Percentiles rank a stretch among this genome's conserved stretches.
Evolutionary conservation across 352 stramenopile species (phyloP).

Genomic region (Pythium pyrilobum): DNA sequence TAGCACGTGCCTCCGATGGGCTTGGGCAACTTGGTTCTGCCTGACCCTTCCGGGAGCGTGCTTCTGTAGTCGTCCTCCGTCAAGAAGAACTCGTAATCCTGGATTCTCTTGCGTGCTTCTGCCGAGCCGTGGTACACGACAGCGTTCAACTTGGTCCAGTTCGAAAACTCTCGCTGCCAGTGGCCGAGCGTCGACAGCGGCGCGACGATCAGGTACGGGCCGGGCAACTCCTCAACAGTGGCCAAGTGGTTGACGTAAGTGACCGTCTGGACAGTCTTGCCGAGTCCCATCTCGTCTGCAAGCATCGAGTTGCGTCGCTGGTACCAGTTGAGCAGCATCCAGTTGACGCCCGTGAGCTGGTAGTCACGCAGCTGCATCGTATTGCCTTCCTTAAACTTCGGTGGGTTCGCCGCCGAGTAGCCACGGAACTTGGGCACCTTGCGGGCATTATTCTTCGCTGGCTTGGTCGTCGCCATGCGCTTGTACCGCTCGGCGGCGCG

Average conservation of each 20-base stretch:
- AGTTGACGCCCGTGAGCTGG: conserved; percentile 99
- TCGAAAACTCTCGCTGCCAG: conserved; percentile 94
- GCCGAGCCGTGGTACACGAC: conserved; percentile 98
- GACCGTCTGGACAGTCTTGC: conserved; percentile 95
- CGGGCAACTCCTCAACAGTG: conserved; percentile 90
- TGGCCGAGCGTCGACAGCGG: conserved; percentile 97
- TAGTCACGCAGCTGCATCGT: conserved; percentile 94
- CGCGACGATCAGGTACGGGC: conserved; percentile 97
- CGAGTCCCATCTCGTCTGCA: conserved; percentile 98
- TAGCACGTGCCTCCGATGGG: conserved; percentile 55
- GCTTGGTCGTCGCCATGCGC: conserved; percentile 29
- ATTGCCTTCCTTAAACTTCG: conserved; percentile 53
- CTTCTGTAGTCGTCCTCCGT: conserved; percentile 36
- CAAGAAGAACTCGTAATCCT: conserved; percentile 95
- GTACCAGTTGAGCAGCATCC: conserved; percentile 99
- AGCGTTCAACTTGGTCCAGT: conserved; percentile 98
- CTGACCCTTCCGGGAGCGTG: conserved; percentile 1
- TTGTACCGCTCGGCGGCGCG: conserved; percentile 47
- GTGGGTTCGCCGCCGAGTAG: conserved; percentile 55
- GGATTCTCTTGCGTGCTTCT: conserved; percentile 84
- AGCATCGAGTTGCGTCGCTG: conserved; percentile 97
- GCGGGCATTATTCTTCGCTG: conserved; percentile 20
- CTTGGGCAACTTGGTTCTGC: conserved; percentile 21
- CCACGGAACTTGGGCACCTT: conserved; percentile 65
- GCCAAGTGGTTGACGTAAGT: conserved; percentile 95